Base-by-base conservation (phyloP, 768 basidiomycete species). In the Podaxis sp. region DNA sequence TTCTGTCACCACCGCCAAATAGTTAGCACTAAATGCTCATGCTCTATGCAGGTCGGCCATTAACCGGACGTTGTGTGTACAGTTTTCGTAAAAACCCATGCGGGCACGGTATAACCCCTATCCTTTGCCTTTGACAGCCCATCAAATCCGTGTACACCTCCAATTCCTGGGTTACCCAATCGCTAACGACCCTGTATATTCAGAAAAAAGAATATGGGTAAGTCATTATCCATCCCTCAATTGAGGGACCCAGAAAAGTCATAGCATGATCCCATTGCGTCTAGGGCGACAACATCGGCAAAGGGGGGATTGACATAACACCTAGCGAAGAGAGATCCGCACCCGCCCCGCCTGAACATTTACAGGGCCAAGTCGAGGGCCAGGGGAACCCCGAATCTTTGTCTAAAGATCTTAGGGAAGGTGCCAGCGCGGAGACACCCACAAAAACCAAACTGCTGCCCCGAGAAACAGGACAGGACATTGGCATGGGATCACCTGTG, bases 81-180 rank as follows among this genome's bases (percentile, higher is more conserved):
- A 25, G 36, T 24, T 51, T 55, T 27, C 27, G 15, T 7, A 56
- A 37, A n/a, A 33, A 17, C 22, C 13, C 5, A 37, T 17, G 29
- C 22, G 37, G 33, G 46, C n/a, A 40, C 3, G 33, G 57, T 8
- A 41, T 15, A 61, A 49, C 19, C 25, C 41, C 25, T 59, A 49
- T 24, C 22, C 27, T 25, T 19, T 54, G 47, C 36, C 53, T 61
- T 46, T 67, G 55, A 55, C 50, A 97, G 95, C 97, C 0, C 97
- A 99, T 76, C 97, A 99, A 74, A 92, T 98, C 62, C 85, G 97
- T 55, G 96, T 99, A 2, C 97, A 99, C 71, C 83, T 99, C 2
- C 97, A 98, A 74, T 98, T 84, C 74, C 85, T 99, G 61, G 97
- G 96, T 0, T 79, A 92, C 70, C 90, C 97, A 0, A 94, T 99